phyloP scores from a whole-genome alignment of 2,329 filamentous ascomycete species.

The Diplodia seriata region DNA sequence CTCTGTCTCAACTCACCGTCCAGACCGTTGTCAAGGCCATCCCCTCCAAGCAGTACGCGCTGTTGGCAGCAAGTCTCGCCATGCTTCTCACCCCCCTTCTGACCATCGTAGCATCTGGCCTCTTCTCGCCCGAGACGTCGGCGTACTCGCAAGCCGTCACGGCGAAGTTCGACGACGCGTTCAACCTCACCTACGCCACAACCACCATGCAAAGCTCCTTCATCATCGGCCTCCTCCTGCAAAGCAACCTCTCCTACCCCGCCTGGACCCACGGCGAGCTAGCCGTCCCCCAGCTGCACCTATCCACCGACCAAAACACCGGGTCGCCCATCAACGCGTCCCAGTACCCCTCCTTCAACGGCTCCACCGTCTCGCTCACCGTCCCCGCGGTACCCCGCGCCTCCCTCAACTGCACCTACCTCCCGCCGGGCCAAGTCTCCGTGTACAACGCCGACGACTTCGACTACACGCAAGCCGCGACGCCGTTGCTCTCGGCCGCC shows the following conservation, averaged over 20 bases:
- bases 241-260: constrained; percentile 2
- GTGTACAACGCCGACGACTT: not conserved
- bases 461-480: not conserved
- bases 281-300: not conserved
- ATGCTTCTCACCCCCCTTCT: not conserved
- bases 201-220: not conserved
- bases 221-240: not conserved
- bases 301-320: not conserved
- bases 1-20: not conserved
- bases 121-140: not conserved
- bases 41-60: not conserved
- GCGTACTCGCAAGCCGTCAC: not conserved
- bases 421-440: not conserved
- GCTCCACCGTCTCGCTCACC: not conserved
- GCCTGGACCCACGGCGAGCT: constrained; percentile 7
- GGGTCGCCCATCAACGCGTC: not conserved
- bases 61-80: not conserved
- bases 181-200: not conserved
- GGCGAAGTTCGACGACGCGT: not conserved
- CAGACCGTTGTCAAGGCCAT: not conserved
- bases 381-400: not conserved
- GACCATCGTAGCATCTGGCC: not conserved
- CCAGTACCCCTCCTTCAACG: not conserved
- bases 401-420: constrained; percentile 2
- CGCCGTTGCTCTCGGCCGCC: not conserved